Base-by-base conservation (phyloP, 495 filamentous ascomycete genomes). In the Polyplosphaeria fusca region DNA sequence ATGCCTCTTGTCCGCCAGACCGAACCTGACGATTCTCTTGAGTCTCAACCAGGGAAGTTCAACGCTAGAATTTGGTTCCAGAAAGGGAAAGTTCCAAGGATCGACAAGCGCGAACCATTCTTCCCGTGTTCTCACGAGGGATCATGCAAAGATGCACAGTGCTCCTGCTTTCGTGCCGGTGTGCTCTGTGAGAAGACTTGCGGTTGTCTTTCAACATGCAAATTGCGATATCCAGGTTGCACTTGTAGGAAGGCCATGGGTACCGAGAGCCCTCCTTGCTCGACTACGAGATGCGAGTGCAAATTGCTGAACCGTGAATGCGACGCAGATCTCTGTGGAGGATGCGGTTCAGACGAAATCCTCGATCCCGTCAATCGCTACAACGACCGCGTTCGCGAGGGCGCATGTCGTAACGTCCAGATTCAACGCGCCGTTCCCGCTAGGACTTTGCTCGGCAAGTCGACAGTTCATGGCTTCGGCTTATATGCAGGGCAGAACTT, bases 161-260 rank as follows among this genome's bases (percentile, higher is more conserved):
- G 84, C 59, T 69, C 73, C 3, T 87, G 84, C 61, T 75, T 75
- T 27, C 62, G 71, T 19, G 70, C 70, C 12, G 72, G 74, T 20
- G 68, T 87, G 37, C 74, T 82, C 18, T 90, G 86, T 61, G 86
- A 90, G 62, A 82, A 81, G 47, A 79, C 77, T 47, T 89, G 86
- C 58, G 70, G 69, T 3, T 90, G 86, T 64, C 67, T 76, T 2
- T 71, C 77, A 2, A 71, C 74, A 25, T 89, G 86, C 58, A 73
- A 73, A 14, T 71, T 83, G 23, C 82, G 82, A 49, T 88, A 83
- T 67, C 81, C 76, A 3, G 86, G 86, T 20, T 89, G 86, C 65
- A 71, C 72, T 2, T 89, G 86, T 64, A 73, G 75, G 38, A 73
- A 73, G 1, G 66, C 68, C 1, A 73, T 74, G 20, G 78, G 76